Base-by-base conservation (phyloP, 2,329 filamentous ascomycete species). In the Metarhizium guizhouense region DNA sequence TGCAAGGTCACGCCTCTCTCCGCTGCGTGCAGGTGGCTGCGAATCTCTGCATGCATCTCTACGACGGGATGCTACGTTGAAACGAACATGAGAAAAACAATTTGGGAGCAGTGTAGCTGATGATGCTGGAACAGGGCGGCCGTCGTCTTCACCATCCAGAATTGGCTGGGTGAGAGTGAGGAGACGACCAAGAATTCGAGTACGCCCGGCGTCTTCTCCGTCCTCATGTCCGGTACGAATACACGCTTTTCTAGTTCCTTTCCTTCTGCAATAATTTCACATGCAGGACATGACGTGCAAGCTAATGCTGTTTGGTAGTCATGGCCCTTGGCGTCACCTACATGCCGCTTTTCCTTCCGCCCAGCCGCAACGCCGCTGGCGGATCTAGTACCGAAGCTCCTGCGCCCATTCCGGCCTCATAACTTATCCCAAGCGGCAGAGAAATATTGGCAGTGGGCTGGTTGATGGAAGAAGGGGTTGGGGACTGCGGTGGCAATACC, bases 141-240 rank as follows among this genome's bases (percentile, higher is more conserved):
- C 45, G 83, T 92, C 38, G 79, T 90, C 58, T 86, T 90, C 70
- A 82, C 86, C 61, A 70, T 90, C 54, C 86, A 92, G 75, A 84
- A 76, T 69, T 93, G 87, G 87, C 79, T 91, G 51, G 84, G 85
- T 60, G 87, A 91, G 78, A 86, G 85, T 64, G 79, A 84, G 64
- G 84, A 86, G 57, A 71, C 82, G 56, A 81, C 77, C 72, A 85
- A 83, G 69, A 85, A 74, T 57, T 73, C 82, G 30, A 74, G 78
- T 49, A 92, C 89, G 5, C 90, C 92, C 2, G 73, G 77, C 16
- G 77, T 78, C 64, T 86, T 94, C 72, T 85, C 84, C 55, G 84
- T 94, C 55, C 80, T 85, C 70, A 94, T 95, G 88, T 84, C 88
- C 20, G 66, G 87, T 90, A 77, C 65, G 85, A 80, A 47, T 16